These are phyloP conservation scores for Globisporangium cederbergense DNA, from an alignment of 352 stramenopile genomes.

Conservation along the genomic window DNA sequence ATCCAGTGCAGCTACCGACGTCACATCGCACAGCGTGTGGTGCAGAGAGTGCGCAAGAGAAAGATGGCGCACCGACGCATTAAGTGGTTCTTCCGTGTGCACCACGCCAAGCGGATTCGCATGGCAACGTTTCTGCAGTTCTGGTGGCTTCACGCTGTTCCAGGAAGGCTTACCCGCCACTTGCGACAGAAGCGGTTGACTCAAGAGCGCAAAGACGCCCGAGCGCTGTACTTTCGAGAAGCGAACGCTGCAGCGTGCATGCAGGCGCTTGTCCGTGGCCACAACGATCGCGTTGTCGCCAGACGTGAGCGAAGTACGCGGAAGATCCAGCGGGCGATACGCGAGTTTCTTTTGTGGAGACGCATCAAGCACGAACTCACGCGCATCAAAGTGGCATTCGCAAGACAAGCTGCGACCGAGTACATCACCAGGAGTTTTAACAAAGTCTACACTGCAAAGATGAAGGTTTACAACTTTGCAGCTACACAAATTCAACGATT, in stretches of 20 bases:
- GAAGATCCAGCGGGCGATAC: slow-evolving; percentile 39
- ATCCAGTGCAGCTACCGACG: slow-evolving; percentile 53
- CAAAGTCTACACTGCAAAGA: slow-evolving; percentile 24
- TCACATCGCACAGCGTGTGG: slow-evolving; percentile 22
- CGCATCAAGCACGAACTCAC: slow-evolving; percentile 35
- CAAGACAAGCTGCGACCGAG: slow-evolving; percentile 15
- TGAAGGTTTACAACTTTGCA: slow-evolving; percentile 35
- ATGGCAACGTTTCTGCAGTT: slow-evolving; percentile 60
- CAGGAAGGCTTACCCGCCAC: slow-evolving; percentile 43
- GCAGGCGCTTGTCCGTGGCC: slow-evolving; percentile 49
- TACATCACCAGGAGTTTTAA: slow-evolving; percentile 27
- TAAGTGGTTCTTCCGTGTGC: slow-evolving; percentile 74
- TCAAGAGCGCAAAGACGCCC: slow-evolving; percentile 12
- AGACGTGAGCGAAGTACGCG: slow-evolving; percentile 37
- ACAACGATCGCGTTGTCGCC: slow-evolving; percentile 34
- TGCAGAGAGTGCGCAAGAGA: slow-evolving; percentile 29
- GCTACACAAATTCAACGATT: slow-evolving; percentile 61
- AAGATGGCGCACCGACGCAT: slow-evolving; percentile 63
- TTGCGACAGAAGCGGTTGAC: slow-evolving; percentile 26
- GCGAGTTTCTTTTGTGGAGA: slow-evolving; percentile 35
- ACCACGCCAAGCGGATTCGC: slow-evolving; percentile 35
- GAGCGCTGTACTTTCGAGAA: slow-evolving; percentile 20
- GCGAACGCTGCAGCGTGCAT: slow-evolving; percentile 41
- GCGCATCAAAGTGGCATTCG: slow-evolving; percentile 28
- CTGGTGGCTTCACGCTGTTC: slow-evolving; percentile 59